phyloP scores from a whole-genome alignment of 371 early-diverging fungal genomes.

The Mortierella sp. region DNA sequence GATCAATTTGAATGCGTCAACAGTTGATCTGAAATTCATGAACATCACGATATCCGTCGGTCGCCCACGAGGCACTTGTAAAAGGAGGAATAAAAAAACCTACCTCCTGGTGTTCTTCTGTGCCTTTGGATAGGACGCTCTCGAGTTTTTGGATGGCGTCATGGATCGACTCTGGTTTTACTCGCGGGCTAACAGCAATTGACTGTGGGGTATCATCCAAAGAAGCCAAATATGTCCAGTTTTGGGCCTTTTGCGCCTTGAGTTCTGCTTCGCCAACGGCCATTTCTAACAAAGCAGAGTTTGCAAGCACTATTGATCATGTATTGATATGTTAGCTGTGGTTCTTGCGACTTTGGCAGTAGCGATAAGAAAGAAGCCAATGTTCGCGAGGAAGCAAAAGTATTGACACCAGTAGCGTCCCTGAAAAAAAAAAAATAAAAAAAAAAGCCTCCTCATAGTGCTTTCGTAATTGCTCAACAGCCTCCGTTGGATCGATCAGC shows the following conservation, averaged over 20 bases:
- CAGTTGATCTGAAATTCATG: neutral
- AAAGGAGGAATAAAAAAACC: neutral
- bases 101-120: constrained; percentile 57
- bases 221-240: constrained; percentile 29
- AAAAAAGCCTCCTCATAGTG: too few relatives aligned
- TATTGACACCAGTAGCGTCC: neutral
- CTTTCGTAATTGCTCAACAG: neutral
- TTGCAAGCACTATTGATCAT: constrained; percentile 35
- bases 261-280: constrained; percentile 46
- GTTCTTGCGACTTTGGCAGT: neutral
- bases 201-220: constrained; percentile 51
- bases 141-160: constrained; percentile 47
- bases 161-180: constrained; percentile 41
- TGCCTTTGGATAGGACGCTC: constrained; percentile 30
- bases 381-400: neutral
- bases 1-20: neutral
- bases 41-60: neutral
- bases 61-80: neutral
- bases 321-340: neutral
- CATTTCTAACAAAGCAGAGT: constrained; percentile 52
- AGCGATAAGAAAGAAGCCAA: neutral
- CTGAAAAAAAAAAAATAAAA: neutral
- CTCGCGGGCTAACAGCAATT: constrained; percentile 34
- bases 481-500: neutral
- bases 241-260: constrained; percentile 18